These are phyloP conservation scores for Lentinula detonsa DNA, from an alignment of 768 basidiomycete genomes.

Conservation along the genomic window DNA sequence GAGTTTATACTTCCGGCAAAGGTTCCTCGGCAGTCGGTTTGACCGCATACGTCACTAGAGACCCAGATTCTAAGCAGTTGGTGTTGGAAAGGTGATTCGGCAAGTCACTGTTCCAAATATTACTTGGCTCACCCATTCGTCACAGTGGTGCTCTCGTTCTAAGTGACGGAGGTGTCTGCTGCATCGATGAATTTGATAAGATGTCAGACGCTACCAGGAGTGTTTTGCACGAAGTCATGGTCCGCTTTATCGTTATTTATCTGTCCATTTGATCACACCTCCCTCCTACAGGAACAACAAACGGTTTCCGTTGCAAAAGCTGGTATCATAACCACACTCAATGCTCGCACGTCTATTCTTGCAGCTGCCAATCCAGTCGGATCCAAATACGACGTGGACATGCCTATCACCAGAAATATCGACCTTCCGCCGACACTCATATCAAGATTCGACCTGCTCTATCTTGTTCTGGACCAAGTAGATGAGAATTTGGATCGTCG, in stretches of 20 bases:
- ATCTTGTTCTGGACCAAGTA: constrained; percentile 91
- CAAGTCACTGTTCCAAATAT: background rate
- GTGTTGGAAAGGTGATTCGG: constrained; percentile 82
- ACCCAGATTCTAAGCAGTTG: constrained; percentile 96
- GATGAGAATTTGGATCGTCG: constrained; percentile 83
- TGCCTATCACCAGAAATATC: constrained; percentile 93
- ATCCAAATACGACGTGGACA: constrained; percentile 87
- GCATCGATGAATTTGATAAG: constrained; percentile 99
- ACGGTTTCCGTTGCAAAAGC: constrained; percentile 99
- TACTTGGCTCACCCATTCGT: background rate
- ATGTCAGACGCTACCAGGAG: constrained; percentile 98
- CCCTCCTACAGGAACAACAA: constrained; percentile 84
- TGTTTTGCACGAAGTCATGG: constrained; percentile 99
- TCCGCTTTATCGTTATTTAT: constrained; percentile 18
- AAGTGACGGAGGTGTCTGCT: constrained; percentile 95
- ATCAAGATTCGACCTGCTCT: constrained; percentile 94
- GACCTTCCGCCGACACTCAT: constrained; percentile 97
- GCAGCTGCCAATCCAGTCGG: constrained; percentile 98
- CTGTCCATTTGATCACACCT: background rate
- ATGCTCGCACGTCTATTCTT: constrained; percentile 95
- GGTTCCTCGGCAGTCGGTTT: constrained; percentile 98
- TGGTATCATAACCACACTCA: constrained; percentile 96
- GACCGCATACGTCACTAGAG: constrained; percentile 96
- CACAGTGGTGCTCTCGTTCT: constrained; percentile 82
- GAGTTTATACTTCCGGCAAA: constrained; percentile 97